Conservation (phyloP, 1,139 yeast species). For the Candida frijolesensis region DNA sequence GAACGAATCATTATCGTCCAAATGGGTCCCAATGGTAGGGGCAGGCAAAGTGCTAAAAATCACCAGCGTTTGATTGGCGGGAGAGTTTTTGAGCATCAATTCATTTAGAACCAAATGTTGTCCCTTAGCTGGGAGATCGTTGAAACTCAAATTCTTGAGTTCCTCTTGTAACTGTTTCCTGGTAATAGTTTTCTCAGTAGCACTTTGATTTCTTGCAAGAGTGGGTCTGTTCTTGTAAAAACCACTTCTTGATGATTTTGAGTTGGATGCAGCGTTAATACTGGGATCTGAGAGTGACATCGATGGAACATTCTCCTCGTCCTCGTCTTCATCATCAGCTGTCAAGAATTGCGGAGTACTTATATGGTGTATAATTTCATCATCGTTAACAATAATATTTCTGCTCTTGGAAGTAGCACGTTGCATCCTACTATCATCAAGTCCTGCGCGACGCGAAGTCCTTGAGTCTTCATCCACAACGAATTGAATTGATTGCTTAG, state of each 20-base stretch:
- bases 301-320: constrained; percentile 17
- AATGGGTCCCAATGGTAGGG: constrained; percentile 80
- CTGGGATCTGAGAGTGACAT: constrained; percentile 16
- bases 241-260: constrained; percentile 13
- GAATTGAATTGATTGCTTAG: constrained; percentile 14
- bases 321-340: constrained; percentile 28
- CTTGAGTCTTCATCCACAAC: constrained; percentile 8
- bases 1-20: constrained; percentile 63
- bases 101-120: constrained; percentile 89
- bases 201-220: constrained; percentile 5
- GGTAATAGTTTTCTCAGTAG: constrained; percentile 23
- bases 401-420: background rate
- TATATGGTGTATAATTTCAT: constrained; percentile 40
- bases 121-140: constrained; percentile 86
- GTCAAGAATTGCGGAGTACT: constrained; percentile 39
- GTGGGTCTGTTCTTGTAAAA: constrained; percentile 12
- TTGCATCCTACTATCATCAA: background rate
- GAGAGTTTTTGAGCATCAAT: constrained; percentile 65
- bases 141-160: constrained; percentile 56
- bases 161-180: constrained; percentile 43
- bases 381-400: constrained; percentile 37
- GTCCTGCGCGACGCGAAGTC: background rate
- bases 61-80: constrained; percentile 61
- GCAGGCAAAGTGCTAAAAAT: constrained; percentile 89
- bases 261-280: constrained; percentile 10